These are phyloP conservation scores for Malus sylvestris DNA, from an alignment of 306 rosid genomes.

Conservation along the genomic window DNA sequence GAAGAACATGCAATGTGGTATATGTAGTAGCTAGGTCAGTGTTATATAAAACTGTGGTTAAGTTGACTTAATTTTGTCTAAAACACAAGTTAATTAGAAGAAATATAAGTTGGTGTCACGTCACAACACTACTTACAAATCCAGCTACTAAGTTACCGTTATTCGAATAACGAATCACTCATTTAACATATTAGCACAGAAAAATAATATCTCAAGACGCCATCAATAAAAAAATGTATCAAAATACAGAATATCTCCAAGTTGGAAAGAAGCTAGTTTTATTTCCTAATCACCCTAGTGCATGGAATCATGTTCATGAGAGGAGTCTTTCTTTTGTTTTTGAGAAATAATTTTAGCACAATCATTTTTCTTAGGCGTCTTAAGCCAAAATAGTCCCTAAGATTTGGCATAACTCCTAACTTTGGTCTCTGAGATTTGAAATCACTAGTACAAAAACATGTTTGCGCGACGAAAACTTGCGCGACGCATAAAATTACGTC, in stretches of 20 bases:
- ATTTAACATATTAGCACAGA: background rate
- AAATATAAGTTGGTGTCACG: slow-evolving; percentile 8
- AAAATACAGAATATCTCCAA: background rate
- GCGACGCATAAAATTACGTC: no score
- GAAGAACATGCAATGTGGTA: background rate
- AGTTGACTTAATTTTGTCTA: background rate
- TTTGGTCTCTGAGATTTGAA: no score
- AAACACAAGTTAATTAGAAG: no score
- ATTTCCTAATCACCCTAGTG: background rate
- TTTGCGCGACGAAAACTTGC: no score
- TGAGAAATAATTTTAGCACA: no score
- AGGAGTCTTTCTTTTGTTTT: no score
- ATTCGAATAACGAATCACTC: background rate
- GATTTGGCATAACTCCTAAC: no score
- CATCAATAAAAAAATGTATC: background rate
- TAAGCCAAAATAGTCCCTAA: no score
- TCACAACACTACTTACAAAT: slow-evolving; percentile 3
- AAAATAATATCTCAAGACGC: background rate
- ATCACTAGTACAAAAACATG: no score
- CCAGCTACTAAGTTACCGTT: slow-evolving; percentile 3
- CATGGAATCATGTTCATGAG: no score
- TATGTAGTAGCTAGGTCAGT: background rate
- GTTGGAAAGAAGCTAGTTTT: background rate
- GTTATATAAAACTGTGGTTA: background rate
- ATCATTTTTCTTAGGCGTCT: no score